Base-by-base conservation (phyloP, 1,139 yeast species). In the Hemisphaericaspora subhashii region DNA sequence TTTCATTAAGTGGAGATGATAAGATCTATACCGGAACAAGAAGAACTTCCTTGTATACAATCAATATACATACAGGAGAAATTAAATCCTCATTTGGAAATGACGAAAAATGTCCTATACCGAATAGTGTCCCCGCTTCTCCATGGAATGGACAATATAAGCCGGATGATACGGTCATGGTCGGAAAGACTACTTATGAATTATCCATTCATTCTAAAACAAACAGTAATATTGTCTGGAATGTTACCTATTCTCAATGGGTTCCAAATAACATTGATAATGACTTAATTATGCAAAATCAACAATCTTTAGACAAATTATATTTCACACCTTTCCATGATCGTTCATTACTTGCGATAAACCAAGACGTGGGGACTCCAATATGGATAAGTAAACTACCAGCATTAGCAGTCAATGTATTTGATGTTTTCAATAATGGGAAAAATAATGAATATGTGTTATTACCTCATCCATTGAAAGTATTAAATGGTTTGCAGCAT, bases 231-330 rank as follows among this genome's bases (percentile, higher is more conserved):
- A 67, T 82, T 2, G 72, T 79, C 3, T 90, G 96, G 95, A 86
- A 89, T 55, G 89, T 92, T 10, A 83, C 94, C 0, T 90, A 86
- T 55, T 74, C 95, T 2, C 78, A 84, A 38, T 92, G 98, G 97
- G 95, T 95, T 6, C 96, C 96, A 20, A 90, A 90, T 61, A 83
- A 88, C 48, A 70, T 90, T 43, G 96, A 92, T 57, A 69, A 72
- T 30, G 92, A 85, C 54, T 68, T 90, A 43, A 79, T 68, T 16
- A 42, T 60, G 46, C 77, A 83, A 48, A 70, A 69, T 43, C 61
- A 59, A 31, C 68, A 72, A 33, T 77, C 87, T 4, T 47, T 74
- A 15, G 98, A 90, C 58, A 81, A 83, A 31, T 64, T 87, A 4
- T 86, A 86, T 51, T 81, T 92, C 47, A 83, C 94, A 1, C 96